Percentiles rank a stretch among this genome's conserved stretches.
Evolutionary conservation across 805 yeast species (phyloP).

Genomic region (Saturnispora ahearnii): DNA sequence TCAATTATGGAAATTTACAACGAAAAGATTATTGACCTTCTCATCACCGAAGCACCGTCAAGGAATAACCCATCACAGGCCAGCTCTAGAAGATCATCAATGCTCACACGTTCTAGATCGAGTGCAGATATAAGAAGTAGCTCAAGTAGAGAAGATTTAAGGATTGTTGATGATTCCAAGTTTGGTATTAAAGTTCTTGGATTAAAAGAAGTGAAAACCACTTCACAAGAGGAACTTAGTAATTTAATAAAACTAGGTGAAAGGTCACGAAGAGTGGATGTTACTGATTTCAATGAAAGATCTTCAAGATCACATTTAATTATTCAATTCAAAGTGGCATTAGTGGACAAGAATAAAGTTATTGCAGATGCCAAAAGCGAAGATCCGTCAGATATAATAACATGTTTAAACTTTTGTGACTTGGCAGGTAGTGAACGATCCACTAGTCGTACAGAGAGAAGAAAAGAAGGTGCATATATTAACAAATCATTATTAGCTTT

Average conservation of each 20-base stretch:
- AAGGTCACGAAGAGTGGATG: constrained; percentile 64
- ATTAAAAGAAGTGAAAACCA: constrained; percentile 51
- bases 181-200: constrained; percentile 73
- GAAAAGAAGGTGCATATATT: constrained; percentile 90
- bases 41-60: constrained; percentile 32
- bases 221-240: constrained; percentile 50
- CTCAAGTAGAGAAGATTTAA: constrained; percentile 42
- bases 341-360: constrained; percentile 24
- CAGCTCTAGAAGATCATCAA: neutral
- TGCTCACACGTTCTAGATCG: constrained; percentile 6
- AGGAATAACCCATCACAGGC: neutral
- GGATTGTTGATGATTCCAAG: constrained; percentile 65
- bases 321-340: constrained; percentile 50
- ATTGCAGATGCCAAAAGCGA: constrained; percentile 31
- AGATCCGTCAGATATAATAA: constrained; percentile 19
- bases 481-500: constrained; percentile 85
- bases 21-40: constrained; percentile 74
- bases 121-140: neutral
- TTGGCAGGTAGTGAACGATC: constrained; percentile 96
- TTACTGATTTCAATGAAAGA: constrained; percentile 81
- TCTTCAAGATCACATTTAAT: constrained; percentile 92
- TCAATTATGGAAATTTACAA: constrained; percentile 84
- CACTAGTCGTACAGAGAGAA: constrained; percentile 61
- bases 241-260: constrained; percentile 61
- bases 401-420: constrained; percentile 81